Base-by-base conservation (phyloP, 192 early-diverging fungal species). In the Entomortierella lignicola region DNA sequence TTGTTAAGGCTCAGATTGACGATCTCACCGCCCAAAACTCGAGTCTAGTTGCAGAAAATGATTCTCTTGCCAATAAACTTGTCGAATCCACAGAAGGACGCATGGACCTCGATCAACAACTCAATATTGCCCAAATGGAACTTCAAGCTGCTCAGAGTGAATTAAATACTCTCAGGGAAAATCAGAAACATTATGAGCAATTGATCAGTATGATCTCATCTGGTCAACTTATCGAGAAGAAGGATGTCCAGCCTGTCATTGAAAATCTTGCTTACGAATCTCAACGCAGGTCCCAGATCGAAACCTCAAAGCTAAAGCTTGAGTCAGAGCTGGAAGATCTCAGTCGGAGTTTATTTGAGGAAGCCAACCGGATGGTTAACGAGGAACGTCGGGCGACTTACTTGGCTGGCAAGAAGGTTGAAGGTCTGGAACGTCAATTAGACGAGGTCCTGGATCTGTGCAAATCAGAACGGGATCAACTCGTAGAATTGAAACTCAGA, bases 361-460 rank as follows among this genome's bases (percentile, higher is more conserved):
- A 81, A 30, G 80, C 80, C 6, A 81, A 81, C 26, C 48, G 72
- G 32, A 81, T 81, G 80, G 80, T 81, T 7, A 74, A 72, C 12
- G 80, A 69, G 57, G 80, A 81, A 48, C 80, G 80, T 8, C 62
- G 52, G 31, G 71, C 61, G 17, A 72, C 56, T 0, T 57, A 41
- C 44, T 18, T 74, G 44, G 72, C 80, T 1, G 54, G 50, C 21
- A 81, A 81, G 32, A 72, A 71, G 57, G 55, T 67, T 15, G 71
- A 72, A 13, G 57, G 43, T 0, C 55, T 81, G 17, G 80, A 81
- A 42, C 30, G 71, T 7, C 80, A 74, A 26, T 51, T 81, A 37
- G 72, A 81, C 29, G 80, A 81, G 29, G 70, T 81, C 6, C 34
- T 74, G 41, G 80, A 81, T 41, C 55, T 81, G 8, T 74, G 71